Conservation (phyloP, 495 filamentous ascomycete genomes). For the Pyrenula massariospora region DNA sequence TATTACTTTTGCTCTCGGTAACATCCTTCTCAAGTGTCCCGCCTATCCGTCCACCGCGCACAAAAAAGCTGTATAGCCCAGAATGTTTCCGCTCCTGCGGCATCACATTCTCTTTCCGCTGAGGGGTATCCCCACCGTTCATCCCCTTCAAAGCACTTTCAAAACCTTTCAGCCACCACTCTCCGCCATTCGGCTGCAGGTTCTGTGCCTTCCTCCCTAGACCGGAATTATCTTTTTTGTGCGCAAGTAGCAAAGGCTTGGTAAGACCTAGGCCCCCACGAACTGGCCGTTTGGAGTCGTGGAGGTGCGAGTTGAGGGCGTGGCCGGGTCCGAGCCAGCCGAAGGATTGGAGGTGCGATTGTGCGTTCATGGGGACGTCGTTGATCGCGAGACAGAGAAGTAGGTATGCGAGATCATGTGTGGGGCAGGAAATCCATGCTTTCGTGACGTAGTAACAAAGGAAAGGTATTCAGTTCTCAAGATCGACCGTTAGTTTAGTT, state of each 20-base stretch:
- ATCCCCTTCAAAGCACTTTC: constrained; percentile 66
- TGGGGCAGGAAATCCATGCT: too few species aligned
- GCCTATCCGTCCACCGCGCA: constrained; percentile 57
- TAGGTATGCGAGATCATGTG: too few species aligned
- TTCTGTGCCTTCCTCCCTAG: constrained; percentile 58
- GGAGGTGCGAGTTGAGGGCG: constrained; percentile 52
- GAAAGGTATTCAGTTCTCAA: too few species aligned
- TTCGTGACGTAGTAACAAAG: too few species aligned
- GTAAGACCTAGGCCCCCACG: constrained; percentile 54
- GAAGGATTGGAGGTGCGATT: constrained; percentile 59
- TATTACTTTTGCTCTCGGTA: constrained; percentile 8
- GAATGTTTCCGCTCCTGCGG: constrained; percentile 21
- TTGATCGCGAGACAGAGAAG: too few species aligned
- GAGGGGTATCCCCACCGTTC: constrained; percentile 24
- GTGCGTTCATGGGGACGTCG: constrained; percentile 67
- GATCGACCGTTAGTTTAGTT: too few species aligned
- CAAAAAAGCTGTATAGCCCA: constrained; percentile 73
- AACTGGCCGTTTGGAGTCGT: constrained; percentile 11
- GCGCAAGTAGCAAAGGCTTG: constrained; percentile 55
- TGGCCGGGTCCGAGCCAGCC: constrained; percentile 71
- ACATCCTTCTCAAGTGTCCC: constrained; percentile 42
- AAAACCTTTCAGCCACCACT: constrained; percentile 77
- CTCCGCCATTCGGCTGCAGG: constrained; percentile 44
- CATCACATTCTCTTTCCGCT: constrained; percentile 21
- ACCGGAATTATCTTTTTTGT: constrained; percentile 57